Percentiles rank a stretch among this genome's conserved stretches.
Conservation (phyloP, 768 basidiomycete species). For the Mycena amicta region DNA sequence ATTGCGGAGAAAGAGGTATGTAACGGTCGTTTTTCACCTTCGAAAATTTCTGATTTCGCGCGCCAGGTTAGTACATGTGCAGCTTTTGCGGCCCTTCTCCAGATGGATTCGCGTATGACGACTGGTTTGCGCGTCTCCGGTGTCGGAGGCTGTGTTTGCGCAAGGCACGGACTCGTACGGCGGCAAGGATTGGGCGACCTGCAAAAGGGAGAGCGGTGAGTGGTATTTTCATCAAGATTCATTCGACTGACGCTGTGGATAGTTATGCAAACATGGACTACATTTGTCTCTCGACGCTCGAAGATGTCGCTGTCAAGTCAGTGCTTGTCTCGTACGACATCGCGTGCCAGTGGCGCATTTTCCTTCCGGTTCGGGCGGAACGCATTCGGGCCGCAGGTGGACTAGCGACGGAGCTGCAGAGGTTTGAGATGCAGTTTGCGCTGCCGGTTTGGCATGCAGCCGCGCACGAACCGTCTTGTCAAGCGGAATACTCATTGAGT, state of each 20-base stretch:
- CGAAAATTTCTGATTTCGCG: too few relatives aligned
- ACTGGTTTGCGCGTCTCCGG: too few relatives aligned
- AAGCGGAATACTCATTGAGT: constrained; percentile 10
- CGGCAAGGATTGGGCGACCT: too few relatives aligned
- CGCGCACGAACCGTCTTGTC: constrained; percentile 22
- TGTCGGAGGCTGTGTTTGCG: too few relatives aligned
- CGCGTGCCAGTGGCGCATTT: constrained; percentile 25
- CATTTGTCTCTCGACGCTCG: constrained; percentile 18
- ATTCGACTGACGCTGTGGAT: too few relatives aligned
- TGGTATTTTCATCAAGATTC: too few relatives aligned
- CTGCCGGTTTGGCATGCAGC: constrained; percentile 22
- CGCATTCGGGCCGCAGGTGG: background rate
- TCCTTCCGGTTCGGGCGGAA: background rate
- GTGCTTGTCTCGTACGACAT: constrained; percentile 27
- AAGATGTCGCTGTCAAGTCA: background rate
- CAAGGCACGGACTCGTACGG: too few relatives aligned
- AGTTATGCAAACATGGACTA: constrained; percentile 30
- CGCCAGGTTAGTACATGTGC: too few relatives aligned
- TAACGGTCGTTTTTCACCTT: too few relatives aligned
- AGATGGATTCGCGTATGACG: too few relatives aligned
- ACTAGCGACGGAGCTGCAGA: background rate
- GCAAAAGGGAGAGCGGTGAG: too few relatives aligned
- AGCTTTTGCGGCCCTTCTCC: too few relatives aligned
- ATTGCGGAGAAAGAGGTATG: constrained; percentile 16
- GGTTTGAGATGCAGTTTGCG: background rate